Base-by-base conservation (phyloP, 148 eudicot species). In the Camellia sinensis region DNA sequence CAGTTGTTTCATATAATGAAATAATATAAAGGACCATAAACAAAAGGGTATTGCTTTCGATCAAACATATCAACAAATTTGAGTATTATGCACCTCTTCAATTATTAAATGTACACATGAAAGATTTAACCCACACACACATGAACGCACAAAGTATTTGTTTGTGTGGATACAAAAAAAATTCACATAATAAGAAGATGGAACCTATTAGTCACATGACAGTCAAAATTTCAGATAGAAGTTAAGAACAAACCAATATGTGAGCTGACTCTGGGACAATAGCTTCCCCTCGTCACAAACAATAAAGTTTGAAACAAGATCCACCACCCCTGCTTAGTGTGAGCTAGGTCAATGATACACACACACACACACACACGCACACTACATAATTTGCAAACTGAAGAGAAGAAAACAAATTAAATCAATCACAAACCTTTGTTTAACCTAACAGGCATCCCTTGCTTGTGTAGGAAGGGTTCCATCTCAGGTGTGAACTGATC, bases 401-500 rank as follows among this genome's bases (percentile, higher is more conserved):
- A 79, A 71, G 9, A 7, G 18, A 21, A 5, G 3, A 22, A 48
- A 45, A 37, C 67, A 37, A 74, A 21, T 9, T n/a, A 29, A 60
- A 11, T 29, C 44, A 78, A 17, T 14, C 9, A 21, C 83, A 53
- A 11, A 92, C 98, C 98, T 91, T 88, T 92, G 81, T 88, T 95
- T 65, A 95, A 87, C 29, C 97, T 89, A 73, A 95, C 98, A 74
- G 98, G 97, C 97, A 95, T 81, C 67, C 97, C 97, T 84, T 92
- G 98, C 86, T 95, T 95, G 15, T 97, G 95, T 76, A 95, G 73
- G 81, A 91, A 91, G 63, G 98, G 98, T 79, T 92, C 98, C 98
- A 95, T 90, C 84, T 95, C 98, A 84, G 92, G 98, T 18, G 90
- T 87, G 87, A 95, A 95, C 85, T 92, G 87, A 9, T 83, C 91